These are phyloP conservation scores for Alternaria brassicicola DNA, from an alignment of 2,329 filamentous ascomycete genomes.

Conservation along the genomic window DNA sequence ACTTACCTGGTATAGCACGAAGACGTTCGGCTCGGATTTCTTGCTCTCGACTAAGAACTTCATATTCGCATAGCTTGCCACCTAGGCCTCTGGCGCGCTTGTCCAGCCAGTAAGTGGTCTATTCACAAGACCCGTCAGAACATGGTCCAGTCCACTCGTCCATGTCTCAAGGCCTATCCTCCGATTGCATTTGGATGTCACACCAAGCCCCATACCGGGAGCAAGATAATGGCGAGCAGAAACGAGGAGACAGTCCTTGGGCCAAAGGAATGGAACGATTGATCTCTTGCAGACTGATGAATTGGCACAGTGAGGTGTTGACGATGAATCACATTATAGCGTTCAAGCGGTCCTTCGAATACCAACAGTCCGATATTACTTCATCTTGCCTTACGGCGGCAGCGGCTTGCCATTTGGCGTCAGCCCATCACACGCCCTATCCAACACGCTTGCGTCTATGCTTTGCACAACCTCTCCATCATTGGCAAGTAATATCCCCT, in stretches of 20 bases:
- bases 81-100: slow-evolving; percentile 63
- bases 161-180: not conserved
- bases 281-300: not conserved
- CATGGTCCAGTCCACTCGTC: slow-evolving; percentile 79
- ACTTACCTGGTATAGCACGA: slow-evolving; percentile 63
- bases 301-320: not conserved
- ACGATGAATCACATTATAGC: not conserved
- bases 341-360: not conserved
- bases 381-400: slow-evolving; percentile 1
- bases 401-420: slow-evolving; percentile 11
- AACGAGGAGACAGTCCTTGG: not conserved
- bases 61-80: slow-evolving; percentile 65
- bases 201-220: not conserved
- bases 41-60: slow-evolving; percentile 63
- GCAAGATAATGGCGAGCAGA: not conserved
- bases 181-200: not conserved
- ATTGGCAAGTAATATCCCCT: slow-evolving; percentile 32
- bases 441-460: slow-evolving; percentile 26
- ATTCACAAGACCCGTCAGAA: slow-evolving; percentile 82
- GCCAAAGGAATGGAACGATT: not conserved
- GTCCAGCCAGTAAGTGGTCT: slow-evolving; percentile 81
- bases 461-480: slow-evolving; percentile 22
- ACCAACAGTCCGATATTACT: not conserved
- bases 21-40: slow-evolving; percentile 59
- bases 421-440: slow-evolving; percentile 24